phyloP scores from a whole-genome alignment of 257 asterid species.

The Nicotiana otophora region DNA sequence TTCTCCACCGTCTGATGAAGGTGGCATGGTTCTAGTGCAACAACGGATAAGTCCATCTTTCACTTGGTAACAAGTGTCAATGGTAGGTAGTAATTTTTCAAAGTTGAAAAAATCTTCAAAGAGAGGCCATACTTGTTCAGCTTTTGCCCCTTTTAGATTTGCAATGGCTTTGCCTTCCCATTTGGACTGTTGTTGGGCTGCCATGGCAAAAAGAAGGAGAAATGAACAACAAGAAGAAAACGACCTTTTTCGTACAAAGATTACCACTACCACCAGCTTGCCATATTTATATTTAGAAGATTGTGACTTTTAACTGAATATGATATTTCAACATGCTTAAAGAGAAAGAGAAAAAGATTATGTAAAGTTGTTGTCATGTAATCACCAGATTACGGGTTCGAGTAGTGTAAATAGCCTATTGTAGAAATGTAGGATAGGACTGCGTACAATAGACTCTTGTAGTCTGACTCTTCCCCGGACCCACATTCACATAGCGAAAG shows the following conservation, averaged over 20 bases:
- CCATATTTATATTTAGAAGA: not conserved
- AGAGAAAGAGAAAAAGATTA: not conserved
- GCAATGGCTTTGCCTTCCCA: constrained; percentile 63
- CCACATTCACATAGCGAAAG: no score
- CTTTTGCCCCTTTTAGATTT: constrained; percentile 28
- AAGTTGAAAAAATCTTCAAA: constrained; percentile 57
- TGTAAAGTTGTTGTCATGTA: no score
- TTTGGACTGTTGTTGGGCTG: constrained; percentile 21
- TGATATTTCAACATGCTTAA: not conserved
- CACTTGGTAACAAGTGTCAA: constrained; percentile 48
- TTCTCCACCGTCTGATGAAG: constrained; percentile 15
- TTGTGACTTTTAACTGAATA: not conserved
- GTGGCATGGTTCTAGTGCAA: constrained; percentile 36
- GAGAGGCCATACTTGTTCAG: constrained; percentile 53
- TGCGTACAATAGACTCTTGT: no score
- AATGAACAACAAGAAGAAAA: not conserved
- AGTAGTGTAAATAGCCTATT: rapidly evolving
- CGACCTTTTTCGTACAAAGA: not conserved
- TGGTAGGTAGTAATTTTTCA: constrained; percentile 54
- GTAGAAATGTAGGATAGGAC: rapidly evolving
- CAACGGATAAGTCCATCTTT: constrained; percentile 44
- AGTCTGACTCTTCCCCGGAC: no score
- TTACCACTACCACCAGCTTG: not conserved
- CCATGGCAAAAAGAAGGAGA: constrained; percentile 23
- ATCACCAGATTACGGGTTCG: rapidly evolving